A percentile compares a stretch with the other conserved stretches of the same genome.
Evolutionary conservation across 495 filamentous ascomycete genomes (phyloP).

Genomic region (Polyplosphaeria fusca): DNA sequence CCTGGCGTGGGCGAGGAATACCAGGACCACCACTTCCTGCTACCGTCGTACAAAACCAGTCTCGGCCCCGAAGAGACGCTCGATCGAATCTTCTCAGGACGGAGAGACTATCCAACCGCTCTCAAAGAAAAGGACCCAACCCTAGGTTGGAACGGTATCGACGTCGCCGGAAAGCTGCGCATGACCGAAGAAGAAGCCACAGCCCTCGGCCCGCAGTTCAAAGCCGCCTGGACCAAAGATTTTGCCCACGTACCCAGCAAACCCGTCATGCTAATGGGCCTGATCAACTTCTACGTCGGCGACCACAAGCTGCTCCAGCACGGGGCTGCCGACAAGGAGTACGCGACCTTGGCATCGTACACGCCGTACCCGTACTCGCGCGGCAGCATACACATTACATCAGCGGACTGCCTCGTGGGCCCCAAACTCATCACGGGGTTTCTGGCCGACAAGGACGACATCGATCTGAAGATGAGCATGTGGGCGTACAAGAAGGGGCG

Average conservation of each 20-base stretch:
- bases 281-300: constrained; percentile 22
- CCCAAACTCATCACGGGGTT: constrained; percentile 46
- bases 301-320: background rate
- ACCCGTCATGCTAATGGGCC: constrained; percentile 19
- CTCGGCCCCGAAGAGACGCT: constrained; percentile 28
- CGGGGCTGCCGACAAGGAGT: constrained; percentile 40
- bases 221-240: constrained; percentile 25
- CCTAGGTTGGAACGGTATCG: constrained; percentile 49
- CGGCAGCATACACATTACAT: constrained; percentile 54
- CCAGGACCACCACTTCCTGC: constrained; percentile 33
- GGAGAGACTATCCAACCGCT: constrained; percentile 35
- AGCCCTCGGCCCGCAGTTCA: constrained; percentile 29
- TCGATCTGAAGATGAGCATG: constrained; percentile 43
- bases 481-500: constrained; percentile 43
- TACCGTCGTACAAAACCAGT: constrained; percentile 30
- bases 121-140: constrained; percentile 35
- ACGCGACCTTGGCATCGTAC: constrained; percentile 41
- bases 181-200: constrained; percentile 28
- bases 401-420: constrained; percentile 31
- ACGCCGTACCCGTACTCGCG: constrained; percentile 55
- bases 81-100: constrained; percentile 38
- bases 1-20: constrained; percentile 37
- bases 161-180: constrained; percentile 40
- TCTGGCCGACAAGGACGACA: constrained; percentile 27
- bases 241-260: constrained; percentile 23